Evolutionary conservation across 805 yeast genomes (phyloP).

Genomic region (Nakazawaea sp.): DNA sequence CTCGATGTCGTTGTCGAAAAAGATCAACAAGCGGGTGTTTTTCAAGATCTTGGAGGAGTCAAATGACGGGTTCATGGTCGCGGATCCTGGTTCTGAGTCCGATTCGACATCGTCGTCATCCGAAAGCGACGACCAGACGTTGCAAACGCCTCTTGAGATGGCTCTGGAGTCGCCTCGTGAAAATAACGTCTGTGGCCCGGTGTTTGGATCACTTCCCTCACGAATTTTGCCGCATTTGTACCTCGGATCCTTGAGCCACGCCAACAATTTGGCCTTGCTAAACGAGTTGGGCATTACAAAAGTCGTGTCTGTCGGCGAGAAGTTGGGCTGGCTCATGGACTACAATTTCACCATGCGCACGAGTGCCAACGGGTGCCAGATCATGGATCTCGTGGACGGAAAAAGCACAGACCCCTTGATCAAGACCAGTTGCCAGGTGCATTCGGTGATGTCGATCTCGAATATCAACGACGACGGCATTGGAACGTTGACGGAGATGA

Average conservation of each 20-base stretch:
- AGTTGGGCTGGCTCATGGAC: slow-evolving; percentile 51
- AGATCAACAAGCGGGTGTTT: slow-evolving; percentile 3
- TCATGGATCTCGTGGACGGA: slow-evolving; percentile 16
- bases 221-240: slow-evolving; percentile 77
- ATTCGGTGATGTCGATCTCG: slow-evolving; percentile 53
- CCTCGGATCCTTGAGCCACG: slow-evolving; percentile 79
- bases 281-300: slow-evolving; percentile 60
- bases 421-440: slow-evolving; percentile 25
- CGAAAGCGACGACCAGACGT: slow-evolving; percentile 18
- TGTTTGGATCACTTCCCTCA: slow-evolving; percentile 73
- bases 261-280: slow-evolving; percentile 61
- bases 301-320: slow-evolving; percentile 84
- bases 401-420: slow-evolving; percentile 12
- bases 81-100: not conserved
- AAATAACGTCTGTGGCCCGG: slow-evolving; percentile 11
- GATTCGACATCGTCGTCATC: slow-evolving; percentile 18
- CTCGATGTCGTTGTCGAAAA: slow-evolving; percentile 1
- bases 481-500: slow-evolving; percentile 59
- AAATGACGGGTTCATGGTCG: not conserved
- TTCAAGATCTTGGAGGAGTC: slow-evolving; percentile 7
- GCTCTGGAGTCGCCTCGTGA: no score
- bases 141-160: no score
- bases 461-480: slow-evolving; percentile 89
- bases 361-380: slow-evolving; percentile 23
- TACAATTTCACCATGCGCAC: slow-evolving; percentile 13